Base-by-base conservation (phyloP, 2,329 filamentous ascomycete species). In the Colletotrichum horii region DNA sequence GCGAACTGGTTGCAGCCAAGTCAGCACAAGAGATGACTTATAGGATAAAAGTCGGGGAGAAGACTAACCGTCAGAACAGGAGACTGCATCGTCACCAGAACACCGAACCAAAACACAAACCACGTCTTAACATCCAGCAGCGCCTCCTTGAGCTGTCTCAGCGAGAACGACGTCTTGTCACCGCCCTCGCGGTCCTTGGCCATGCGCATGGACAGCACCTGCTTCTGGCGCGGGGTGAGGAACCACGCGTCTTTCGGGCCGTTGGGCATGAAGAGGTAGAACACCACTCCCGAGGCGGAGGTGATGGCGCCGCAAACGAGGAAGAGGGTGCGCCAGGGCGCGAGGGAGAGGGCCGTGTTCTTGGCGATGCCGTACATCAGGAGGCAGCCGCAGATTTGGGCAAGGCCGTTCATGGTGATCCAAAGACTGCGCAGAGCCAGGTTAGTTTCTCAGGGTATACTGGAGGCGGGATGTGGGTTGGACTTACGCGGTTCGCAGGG, bases 291-390 rank as follows among this genome's bases (percentile, higher is more conserved):
- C 9, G 83, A 81, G 2, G 81, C 80, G 3, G 83, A 78, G 1
- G 89, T 90, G 9, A 89, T 74, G 1, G 84, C 85, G n/a, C 89
- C 88, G 71, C 86, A 89, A 15, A 90, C 82, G 34, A 90, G 80
- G 78, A 90, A 90, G 48, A 90, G 79, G 0, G 83, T 80, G 38
- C 87, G 81, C 88, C 89, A 90, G 1, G 87, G 84, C 0, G 82
- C 83, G 6, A 90, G 79, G 1, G 81, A 68, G 4, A 86, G 78
- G 4, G 79, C 78, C 0, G 76, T 78, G 70, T 87, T 85, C 75
- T 85, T 85, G 52, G 87, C 88, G 67, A 90, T 88, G 43, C 87
- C 79, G 71, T 79, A 82, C 82, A 83, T 83, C 19, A 82, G 62
- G 4, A 83, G 67, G 9, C 77, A 77, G 1, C 82, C 82, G 16